A percentile compares a stretch with the other conserved stretches of the same genome.
These are phyloP conservation scores for Ophiosphaerella narmari DNA, from an alignment of 2,329 filamentous ascomycete genomes.

Conservation along the genomic window DNA sequence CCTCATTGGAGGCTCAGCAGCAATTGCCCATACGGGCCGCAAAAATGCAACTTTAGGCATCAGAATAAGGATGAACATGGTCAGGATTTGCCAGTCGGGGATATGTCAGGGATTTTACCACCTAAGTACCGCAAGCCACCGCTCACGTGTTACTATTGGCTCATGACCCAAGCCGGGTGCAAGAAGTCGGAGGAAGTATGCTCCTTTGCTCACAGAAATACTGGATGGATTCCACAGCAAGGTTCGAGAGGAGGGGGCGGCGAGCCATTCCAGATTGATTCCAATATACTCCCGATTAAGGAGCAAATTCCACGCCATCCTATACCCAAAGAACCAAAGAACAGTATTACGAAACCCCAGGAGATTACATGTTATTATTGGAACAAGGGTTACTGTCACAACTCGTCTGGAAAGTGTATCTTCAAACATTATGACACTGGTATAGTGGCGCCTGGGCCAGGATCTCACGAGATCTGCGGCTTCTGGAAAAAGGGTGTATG, in stretches of 20 bases:
- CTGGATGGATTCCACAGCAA: constrained; percentile 20
- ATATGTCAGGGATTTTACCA: constrained; percentile 21
- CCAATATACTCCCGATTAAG: not conserved
- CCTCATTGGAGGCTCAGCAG: constrained; percentile 31
- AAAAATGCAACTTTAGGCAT: constrained; percentile 36
- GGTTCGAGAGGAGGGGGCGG: not conserved
- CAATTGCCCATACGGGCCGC: constrained; percentile 20
- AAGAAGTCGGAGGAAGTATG: constrained; percentile 26
- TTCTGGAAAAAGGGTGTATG: constrained; percentile 16
- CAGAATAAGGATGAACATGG: constrained; percentile 25
- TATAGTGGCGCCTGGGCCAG: constrained; percentile 9
- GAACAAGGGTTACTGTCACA: constrained; percentile 10
- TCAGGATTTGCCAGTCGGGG: constrained; percentile 15
- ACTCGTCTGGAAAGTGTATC: constrained; percentile 8
- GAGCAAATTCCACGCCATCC: not conserved
- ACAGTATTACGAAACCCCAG: not conserved
- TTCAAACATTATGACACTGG: constrained; percentile 23
- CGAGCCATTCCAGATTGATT: constrained; percentile 13
- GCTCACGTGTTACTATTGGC: constrained; percentile 36
- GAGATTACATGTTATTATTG: constrained; percentile 31
- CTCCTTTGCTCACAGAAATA: constrained; percentile 35
- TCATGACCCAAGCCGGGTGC: constrained; percentile 21
- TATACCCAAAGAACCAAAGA: not conserved
- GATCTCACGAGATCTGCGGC: constrained; percentile 17
- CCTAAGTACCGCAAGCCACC: constrained; percentile 33